These are phyloP conservation scores for Malus fusca DNA, from an alignment of 306 rosid species.

Conservation along the genomic window DNA sequence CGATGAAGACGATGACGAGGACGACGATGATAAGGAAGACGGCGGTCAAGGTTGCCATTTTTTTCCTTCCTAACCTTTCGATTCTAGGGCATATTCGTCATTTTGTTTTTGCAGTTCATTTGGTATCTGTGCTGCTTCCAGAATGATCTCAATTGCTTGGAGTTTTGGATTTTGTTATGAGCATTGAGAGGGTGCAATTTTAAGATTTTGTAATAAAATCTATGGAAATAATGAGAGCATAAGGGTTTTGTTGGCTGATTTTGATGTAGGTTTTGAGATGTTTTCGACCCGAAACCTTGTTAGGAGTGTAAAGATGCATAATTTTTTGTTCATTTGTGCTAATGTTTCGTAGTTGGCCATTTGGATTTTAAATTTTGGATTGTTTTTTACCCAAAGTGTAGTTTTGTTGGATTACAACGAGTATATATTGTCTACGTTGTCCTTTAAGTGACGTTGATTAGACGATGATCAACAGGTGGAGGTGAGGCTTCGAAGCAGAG, in stretches of 20 bases:
- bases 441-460: not conserved
- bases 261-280: not conserved
- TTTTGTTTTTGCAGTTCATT: not conserved
- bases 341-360: not conserved
- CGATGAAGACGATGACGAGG: slow-evolving; percentile 50
- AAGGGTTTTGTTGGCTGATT: not conserved
- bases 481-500: slow-evolving; percentile 83
- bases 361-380: too few relatives aligned
- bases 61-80: not conserved
- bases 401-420: not conserved
- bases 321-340: not conserved
- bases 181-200: not conserved
- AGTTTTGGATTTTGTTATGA: not conserved
- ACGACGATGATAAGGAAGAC: slow-evolving; percentile 51
- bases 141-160: not conserved
- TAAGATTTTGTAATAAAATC: too few relatives aligned
- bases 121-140: not conserved
- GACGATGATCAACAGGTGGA: slow-evolving; percentile 36
- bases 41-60: slow-evolving; percentile 42
- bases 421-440: not conserved
- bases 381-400: not conserved
- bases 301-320: not conserved
- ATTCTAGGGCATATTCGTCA: not conserved
- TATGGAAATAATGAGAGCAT: not conserved
- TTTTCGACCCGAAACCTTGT: not conserved